A percentile compares a stretch with the other conserved stretches of the same genome.
Conservation (phyloP, 2,329 filamentous ascomycete genomes). For the Madurella fahalii region DNA sequence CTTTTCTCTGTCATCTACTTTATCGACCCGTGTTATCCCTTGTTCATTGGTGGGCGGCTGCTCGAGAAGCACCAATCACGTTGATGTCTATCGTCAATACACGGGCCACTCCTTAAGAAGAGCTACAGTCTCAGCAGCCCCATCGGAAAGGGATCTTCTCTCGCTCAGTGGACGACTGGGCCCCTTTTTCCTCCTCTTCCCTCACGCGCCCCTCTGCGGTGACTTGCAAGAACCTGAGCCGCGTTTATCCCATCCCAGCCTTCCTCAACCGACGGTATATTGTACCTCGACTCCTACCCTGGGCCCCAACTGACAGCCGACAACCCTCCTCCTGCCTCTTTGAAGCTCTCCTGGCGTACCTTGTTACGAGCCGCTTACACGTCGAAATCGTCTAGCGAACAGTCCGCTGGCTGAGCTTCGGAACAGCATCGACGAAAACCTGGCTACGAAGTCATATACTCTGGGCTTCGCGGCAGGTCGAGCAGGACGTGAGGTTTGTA, state of each 20-base stretch:
- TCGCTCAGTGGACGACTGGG: conserved; percentile 29
- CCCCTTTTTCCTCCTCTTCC: conserved; percentile 29
- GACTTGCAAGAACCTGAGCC: conserved; percentile 3
- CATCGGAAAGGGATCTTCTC: conserved; percentile 27
- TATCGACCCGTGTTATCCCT: conserved; percentile 27
- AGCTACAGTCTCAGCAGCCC: conserved; percentile 19
- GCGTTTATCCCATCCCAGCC: background rate
- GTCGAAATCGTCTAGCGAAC: background rate
- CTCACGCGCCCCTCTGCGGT: conserved; percentile 2
- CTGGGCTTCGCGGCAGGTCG: background rate
- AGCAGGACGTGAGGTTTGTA: background rate
- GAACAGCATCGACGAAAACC: background rate
- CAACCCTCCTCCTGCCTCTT: background rate
- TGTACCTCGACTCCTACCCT: background rate
- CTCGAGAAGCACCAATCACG: conserved; percentile 42
- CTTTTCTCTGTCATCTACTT: conserved; percentile 28
- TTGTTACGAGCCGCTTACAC: background rate
- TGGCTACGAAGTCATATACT: background rate
- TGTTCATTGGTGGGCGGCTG: conserved; percentile 40
- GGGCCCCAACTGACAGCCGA: background rate
- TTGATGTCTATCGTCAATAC: conserved; percentile 37
- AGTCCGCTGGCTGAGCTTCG: background rate
- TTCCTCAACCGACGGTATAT: conserved; percentile 15
- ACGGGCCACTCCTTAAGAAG: conserved; percentile 40
- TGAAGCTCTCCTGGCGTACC: background rate